A percentile compares a stretch with the other conserved stretches of the same genome.
phyloP scores from a whole-genome alignment of 106 monocot species.

The Acanthochlamys bracteata region DNA sequence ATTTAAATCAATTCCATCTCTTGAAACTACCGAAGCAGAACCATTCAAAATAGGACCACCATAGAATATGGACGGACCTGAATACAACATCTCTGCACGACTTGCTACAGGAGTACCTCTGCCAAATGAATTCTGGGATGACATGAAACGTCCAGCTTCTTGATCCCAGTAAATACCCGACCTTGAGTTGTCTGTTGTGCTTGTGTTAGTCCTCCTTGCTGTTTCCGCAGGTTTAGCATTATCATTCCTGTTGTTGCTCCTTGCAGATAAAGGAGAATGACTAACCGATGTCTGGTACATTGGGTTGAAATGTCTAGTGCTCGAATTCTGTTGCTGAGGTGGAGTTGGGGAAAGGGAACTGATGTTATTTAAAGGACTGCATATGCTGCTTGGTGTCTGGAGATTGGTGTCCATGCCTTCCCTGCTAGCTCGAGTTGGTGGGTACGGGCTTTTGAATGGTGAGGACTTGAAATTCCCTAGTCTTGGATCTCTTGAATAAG shows the following conservation, averaged over 20 bases:
- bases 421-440: constrained; percentile 31
- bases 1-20: background rate
- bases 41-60: constrained; percentile 38
- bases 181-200: constrained; percentile 3
- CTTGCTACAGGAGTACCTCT: constrained; percentile 13
- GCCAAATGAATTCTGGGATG: constrained; percentile 12
- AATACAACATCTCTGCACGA: constrained; percentile 27
- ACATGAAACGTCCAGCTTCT: constrained; percentile 35
- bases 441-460: constrained; percentile 26
- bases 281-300: constrained; percentile 39
- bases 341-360: background rate
- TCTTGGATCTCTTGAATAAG: constrained; percentile 6
- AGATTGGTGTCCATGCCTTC: constrained; percentile 32
- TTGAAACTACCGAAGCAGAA: constrained; percentile 12
- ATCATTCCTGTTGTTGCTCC: constrained; percentile 18
- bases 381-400: constrained; percentile 38
- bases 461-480: constrained; percentile 16
- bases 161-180: constrained; percentile 40
- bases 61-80: constrained; percentile 47
- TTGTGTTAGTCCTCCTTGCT: background rate
- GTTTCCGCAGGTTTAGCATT: background rate
- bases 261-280: constrained; percentile 29
- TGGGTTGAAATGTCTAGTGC: constrained; percentile 38
- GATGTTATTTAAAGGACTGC: constrained; percentile 20
- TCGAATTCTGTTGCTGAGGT: constrained; percentile 15